Conservation (phyloP, 2,329 filamentous ascomycete genomes). For the Fusarium sp. region DNA sequence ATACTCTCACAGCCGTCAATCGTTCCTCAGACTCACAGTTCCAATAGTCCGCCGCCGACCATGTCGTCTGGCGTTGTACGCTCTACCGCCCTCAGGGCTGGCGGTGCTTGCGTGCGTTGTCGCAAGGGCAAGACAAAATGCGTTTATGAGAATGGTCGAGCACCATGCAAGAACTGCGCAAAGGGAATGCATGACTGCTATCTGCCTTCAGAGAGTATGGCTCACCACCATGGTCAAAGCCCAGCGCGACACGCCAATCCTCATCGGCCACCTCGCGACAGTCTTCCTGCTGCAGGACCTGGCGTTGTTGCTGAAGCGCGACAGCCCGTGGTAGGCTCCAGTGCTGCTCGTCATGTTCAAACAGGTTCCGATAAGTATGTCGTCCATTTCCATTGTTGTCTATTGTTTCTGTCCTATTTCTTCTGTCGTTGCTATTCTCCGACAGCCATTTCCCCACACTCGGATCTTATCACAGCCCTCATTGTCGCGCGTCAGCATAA, state of each 20-base stretch:
- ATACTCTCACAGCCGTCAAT: background rate
- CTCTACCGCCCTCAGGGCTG: slow-evolving; percentile 68
- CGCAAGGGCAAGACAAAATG: slow-evolving; percentile 73
- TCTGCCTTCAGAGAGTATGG: slow-evolving; percentile 68
- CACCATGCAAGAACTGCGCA: slow-evolving; percentile 71
- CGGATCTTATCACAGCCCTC: slow-evolving; percentile 1
- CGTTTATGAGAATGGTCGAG: slow-evolving; percentile 69
- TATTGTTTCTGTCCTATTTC: slow-evolving; percentile 1
- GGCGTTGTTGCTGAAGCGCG: slow-evolving; percentile 57
- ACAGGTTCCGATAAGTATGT: slow-evolving; percentile 66
- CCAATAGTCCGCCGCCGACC: background rate
- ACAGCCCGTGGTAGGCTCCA: slow-evolving; percentile 54
- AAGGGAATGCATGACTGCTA: slow-evolving; percentile 73
- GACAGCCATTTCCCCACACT: background rate
- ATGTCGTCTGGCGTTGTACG: slow-evolving; percentile 63
- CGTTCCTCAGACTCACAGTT: background rate
- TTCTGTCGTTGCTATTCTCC: background rate
- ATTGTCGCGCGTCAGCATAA: slow-evolving; percentile 1
- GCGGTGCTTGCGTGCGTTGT: slow-evolving; percentile 70
- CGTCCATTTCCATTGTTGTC: slow-evolving; percentile 6
- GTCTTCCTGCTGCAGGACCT: slow-evolving; percentile 62
- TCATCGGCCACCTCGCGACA: slow-evolving; percentile 64
- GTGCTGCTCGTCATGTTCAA: slow-evolving; percentile 59
- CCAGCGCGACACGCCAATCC: slow-evolving; percentile 60
- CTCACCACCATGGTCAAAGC: slow-evolving; percentile 68